Conservation (phyloP, 495 filamentous ascomycete genomes). For the Aspergillus saccharolyticus region DNA sequence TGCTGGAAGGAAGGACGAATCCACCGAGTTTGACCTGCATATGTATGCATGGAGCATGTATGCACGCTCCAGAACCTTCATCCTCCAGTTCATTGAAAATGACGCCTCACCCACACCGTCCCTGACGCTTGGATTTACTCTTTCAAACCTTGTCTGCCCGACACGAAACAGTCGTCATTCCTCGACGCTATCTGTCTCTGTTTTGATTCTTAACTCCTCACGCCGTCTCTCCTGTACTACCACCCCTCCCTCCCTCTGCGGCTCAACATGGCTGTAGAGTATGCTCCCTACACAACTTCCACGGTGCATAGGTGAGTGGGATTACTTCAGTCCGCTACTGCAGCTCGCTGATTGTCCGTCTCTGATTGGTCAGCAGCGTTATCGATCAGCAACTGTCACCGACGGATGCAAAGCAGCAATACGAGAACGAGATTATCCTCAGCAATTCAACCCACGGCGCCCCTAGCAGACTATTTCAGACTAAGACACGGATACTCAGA, state of each 20-base stretch:
- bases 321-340: background rate
- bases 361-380: constrained; percentile 9
- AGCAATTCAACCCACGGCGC: constrained; percentile 11
- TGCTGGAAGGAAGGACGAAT: constrained; percentile 5
- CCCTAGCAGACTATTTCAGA: constrained; percentile 11
- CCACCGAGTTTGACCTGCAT: constrained; percentile 15
- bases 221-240: background rate
- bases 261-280: constrained; percentile 5
- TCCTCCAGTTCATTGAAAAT: constrained; percentile 21
- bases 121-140: constrained; percentile 13
- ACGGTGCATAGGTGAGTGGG: constrained; percentile 15
- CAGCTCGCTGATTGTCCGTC: background rate
- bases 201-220: background rate
- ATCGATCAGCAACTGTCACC: constrained; percentile 8
- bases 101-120: constrained; percentile 20
- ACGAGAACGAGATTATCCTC: constrained; percentile 17
- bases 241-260: background rate
- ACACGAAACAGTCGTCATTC: constrained; percentile 2
- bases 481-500: constrained; percentile 17
- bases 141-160: constrained; percentile 6
- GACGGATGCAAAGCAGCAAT: constrained; percentile 11
- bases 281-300: constrained; percentile 5
- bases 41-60: constrained; percentile 10
- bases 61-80: constrained; percentile 8
- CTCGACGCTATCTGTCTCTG: constrained; percentile 1